Base-by-base conservation (phyloP, 768 basidiomycete genomes). In the Termitomyces sp. region DNA sequence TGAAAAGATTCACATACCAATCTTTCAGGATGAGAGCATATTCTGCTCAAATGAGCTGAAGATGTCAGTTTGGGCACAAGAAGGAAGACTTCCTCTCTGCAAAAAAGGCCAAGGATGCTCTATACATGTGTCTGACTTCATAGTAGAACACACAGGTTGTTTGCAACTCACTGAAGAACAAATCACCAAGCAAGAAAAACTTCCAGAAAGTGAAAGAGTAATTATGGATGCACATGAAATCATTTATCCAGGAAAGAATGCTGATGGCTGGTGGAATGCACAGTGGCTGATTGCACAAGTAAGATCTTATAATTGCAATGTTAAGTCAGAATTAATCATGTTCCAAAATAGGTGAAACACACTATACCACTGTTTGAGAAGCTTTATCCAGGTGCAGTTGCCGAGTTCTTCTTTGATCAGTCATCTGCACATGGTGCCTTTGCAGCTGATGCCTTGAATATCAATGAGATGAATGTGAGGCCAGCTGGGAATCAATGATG, bases 381-480 rank as follows among this genome's bases (percentile, higher is more conserved):
- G n/a, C n/a, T n/a, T n/a, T n/a, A n/a, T n/a, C n/a, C n/a, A n/a
- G n/a, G n/a, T n/a, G n/a, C n/a, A n/a, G n/a, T n/a, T n/a, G n/a
- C n/a, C n/a, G n/a, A n/a, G n/a, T n/a, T n/a, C n/a, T n/a, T n/a
- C n/a, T n/a, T n/a, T n/a, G n/a, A n/a, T n/a, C n/a, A n/a, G n/a
- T n/a, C n/a, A 37, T 58, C 61, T 34, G 58, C 63, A 16, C 62
- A 64, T 55, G 62, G 54, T 16, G 60, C 59, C 16, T 54, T 63
- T 29, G 48, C 59, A 12, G 12, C 27, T 14, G 60, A 58, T 59
- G 59, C 62, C 11, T 53, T 63, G 25, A 61, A 63, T 23, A 60
- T 47, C 17, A 61, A 63, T 21, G 47, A 64, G 17, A 64, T 64
- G 63, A 64, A 64, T 47, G 56, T 63, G 32, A 53, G 48, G 21